A percentile compares a stretch with the other conserved stretches of the same genome.
phyloP scores from a whole-genome alignment of 23 red algal species.

The Cyanidioschyzon merolae region DNA sequence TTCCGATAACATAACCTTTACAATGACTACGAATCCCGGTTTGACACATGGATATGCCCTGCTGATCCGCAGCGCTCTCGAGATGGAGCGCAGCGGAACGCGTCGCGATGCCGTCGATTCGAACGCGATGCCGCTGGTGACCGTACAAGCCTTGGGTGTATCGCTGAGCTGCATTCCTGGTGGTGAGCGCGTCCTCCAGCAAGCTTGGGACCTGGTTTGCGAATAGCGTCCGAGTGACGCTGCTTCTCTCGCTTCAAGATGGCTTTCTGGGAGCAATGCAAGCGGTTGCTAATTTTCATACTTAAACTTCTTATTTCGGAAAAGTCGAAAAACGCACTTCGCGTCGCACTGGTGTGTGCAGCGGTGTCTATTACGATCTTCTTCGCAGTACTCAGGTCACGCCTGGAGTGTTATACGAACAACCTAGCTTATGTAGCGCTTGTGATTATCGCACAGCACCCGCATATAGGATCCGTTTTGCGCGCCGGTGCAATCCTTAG shows the following conservation, averaged over 20 bases:
- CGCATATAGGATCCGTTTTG: conserved; percentile 27
- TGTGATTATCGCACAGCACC: conserved; percentile 24
- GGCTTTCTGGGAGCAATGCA: not conserved
- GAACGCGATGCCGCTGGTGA: too few species aligned
- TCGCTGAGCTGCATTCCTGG: too few species aligned
- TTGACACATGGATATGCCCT: too few species aligned
- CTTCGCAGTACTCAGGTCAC: conserved; percentile 22
- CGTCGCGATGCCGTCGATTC: too few species aligned
- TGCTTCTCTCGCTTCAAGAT: not conserved
- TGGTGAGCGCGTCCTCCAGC: too few species aligned
- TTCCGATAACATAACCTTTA: too few species aligned
- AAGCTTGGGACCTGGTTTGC: too few species aligned
- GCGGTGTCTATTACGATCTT: conserved; percentile 23
- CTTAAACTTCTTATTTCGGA: conserved; percentile 4
- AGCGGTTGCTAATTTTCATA: not conserved
- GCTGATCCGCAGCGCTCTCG: too few species aligned
- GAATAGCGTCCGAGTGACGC: too few species aligned
- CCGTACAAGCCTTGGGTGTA: too few species aligned
- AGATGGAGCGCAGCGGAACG: too few species aligned
- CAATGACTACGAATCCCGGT: too few species aligned
- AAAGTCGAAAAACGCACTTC: conserved; percentile 22
- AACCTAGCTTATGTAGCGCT: conserved; percentile 28
- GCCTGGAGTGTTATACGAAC: conserved; percentile 24
- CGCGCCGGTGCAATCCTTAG: conserved; percentile 11
- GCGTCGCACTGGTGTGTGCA: conserved; percentile 15